phyloP scores from a whole-genome alignment of 768 basidiomycete species.

The Daedaleopsis sinensis region DNA sequence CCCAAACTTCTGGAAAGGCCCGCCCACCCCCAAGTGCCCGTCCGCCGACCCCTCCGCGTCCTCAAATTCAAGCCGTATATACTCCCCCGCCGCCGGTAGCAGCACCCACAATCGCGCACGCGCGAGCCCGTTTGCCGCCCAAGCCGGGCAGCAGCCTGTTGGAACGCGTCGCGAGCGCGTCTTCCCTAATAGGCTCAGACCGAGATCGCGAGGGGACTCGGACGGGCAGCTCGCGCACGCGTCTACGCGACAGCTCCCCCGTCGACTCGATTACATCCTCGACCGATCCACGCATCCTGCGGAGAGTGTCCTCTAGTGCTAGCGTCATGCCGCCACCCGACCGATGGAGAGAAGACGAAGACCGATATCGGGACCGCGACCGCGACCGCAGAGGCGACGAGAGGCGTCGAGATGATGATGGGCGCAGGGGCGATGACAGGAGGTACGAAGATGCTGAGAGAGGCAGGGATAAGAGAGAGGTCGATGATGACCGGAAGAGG shows the following conservation, averaged over 20 bases:
- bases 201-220: conserved; percentile 3
- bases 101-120: background rate
- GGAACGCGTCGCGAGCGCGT: conserved; percentile 8
- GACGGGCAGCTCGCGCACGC: background rate
- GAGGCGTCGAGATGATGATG: conserved; percentile 7
- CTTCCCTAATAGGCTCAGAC: background rate
- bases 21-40: background rate
- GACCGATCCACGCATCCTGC: background rate
- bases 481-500: background rate
- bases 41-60: background rate
- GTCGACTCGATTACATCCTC: conserved; percentile 3
- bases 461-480: conserved; percentile 1
- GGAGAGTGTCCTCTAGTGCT: background rate
- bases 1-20: background rate
- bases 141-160: background rate
- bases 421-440: conserved; percentile 8
- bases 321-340: background rate
- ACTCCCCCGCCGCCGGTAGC: background rate
- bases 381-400: background rate
- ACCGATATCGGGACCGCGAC: background rate
- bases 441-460: conserved; percentile 1
- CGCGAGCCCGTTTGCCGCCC: background rate
- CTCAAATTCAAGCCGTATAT: background rate
- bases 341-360: background rate
- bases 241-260: conserved; percentile 3